Evolutionary conservation across 2,329 filamentous ascomycete genomes (phyloP), one percentile per base, ranked within the genome.

Genomic region (Tolypocladium capitatum): DNA sequence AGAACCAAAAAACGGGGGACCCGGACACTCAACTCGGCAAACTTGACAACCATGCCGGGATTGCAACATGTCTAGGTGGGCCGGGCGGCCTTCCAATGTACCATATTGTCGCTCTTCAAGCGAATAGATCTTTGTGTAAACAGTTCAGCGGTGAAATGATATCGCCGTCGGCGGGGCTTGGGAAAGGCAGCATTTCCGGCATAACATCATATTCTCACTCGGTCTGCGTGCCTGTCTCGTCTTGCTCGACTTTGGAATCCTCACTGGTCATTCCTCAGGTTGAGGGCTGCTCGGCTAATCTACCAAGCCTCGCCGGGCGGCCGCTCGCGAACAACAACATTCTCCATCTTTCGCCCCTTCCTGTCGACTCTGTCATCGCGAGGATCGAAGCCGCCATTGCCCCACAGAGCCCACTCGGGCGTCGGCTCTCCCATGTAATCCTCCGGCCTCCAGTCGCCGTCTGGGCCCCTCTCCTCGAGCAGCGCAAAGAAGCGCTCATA

Each of bases 381-480:
- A 1, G 91, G 91, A 68, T 97, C 88, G 63, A 97, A 97, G 0
- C 91, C 92, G 2, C 91, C 91, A 54, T 90, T 86, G 0, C 91
- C 92, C 88, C 89, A 97, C 18, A 84, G 80, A 10, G 91, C 91
- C 92, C 91, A 97, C 61, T 95, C 88, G 1, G 89, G 86, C 34
- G 89, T 97, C 55, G 84, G 76, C 36, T 74, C 74, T 4, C 83
- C 86, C 72, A 94, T 86, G 67, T 97, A 97, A 61, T 97, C 90
- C 67, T 95, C 88, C 0, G 91, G 89, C 9, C 70, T 74, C 72
- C 94, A 96, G 13, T 86, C 76, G 18, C 76, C 78, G 32, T 85
- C 78, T 7, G 71, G 65, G 16, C 74, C 71, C 52, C 78, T 73
- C 61, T 80, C 77, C 65, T 94, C 86, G 10, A 94, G 73, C 51